Evolutionary conservation across 768 basidiomycete genomes (phyloP), one percentile per base, ranked within the genome.

Genomic region (Boletus subcaerulescens): DNA sequence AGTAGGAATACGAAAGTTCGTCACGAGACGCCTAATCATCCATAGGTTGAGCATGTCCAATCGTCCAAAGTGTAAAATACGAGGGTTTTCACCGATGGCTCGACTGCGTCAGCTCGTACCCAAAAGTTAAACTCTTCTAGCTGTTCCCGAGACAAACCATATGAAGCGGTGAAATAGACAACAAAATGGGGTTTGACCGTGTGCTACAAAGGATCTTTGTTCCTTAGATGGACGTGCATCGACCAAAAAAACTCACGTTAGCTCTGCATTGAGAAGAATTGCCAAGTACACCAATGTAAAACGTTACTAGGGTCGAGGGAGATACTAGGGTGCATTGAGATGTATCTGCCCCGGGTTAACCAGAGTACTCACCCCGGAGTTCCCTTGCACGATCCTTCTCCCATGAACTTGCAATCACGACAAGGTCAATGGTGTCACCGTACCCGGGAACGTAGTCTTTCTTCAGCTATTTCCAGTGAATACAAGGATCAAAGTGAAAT

Each of bases 381-480:
- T 87, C 86, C 50, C 91, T 73, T 4, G 80, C 94, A 10, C 94
- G 79, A 35, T 86, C 80, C 64, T 85, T 86, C 52, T 91, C 88
- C 90, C 91, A 94, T 0, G 79, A 73, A 18, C 85, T 91, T 2
- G 83, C 94, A 18, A 96, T 71, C 33, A 96, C 65, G 4, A 84
- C 84, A 53, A 96, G 77, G 67, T 94, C 91, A 15, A 94, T 60
- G 5, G 82, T 79, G 68, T 98, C 94, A 0, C 92, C 91, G 43
- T 87, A 79, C 5, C 87, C 87, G 1, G 85, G 84, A 38, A 98
- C 91, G 58, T 96, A 96, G 67, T 98, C 94, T 64, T 80, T 84
- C 75, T 93, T 92, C 46, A 92, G 63, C 79, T 81, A 45, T 45
- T 40, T 36, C 32, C 57, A 32, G 31, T 2, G n/a, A 45, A 36